Base-by-base conservation (phyloP, 73 alveolate genomes). In the Tetrahymena borealis region DNA sequence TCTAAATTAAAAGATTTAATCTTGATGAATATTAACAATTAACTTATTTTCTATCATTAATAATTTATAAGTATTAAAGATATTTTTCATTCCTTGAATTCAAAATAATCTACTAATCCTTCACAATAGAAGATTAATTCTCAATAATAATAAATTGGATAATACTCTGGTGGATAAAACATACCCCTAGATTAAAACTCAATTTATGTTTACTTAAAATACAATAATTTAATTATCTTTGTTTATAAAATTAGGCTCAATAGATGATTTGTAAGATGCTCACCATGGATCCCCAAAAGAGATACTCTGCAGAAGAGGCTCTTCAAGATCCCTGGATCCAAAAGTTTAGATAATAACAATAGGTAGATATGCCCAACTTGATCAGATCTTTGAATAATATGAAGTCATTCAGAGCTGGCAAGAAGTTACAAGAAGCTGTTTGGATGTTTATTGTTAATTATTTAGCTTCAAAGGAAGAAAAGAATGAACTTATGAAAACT, bases 291-390 rank as follows among this genome's bases (percentile, higher is more conserved):
- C 96, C 97, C 13, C 78, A 91, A 15, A 40, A 93, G 33, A 94
- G 99, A 92, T 85, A 93, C 7, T 93, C 98, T 40, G 98, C 98
- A 18, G 32, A 38, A 32, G 95, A 96, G 36, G 98, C 98, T 37
- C 91, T 96, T 36, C 78, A 92, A 24, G 97, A 96, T 92, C 96
- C 96, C 13, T 97, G 99, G 99, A 40, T 97, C 35, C 41, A 94
- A 35, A 95, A 95, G 77, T 39, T 36, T n/a, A 91, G 90, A 32
- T 77, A 77, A 33, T 79, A 92, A 37, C 43, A 42, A 31, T 60
- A 79, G 33, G 94, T 92, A 4, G 95, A 90, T 36, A 78, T 85
- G 90, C 92, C 94, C 8, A 77, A 93, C 39, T 36, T 90, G 40
- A 60, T 20, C 15, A 94, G 93, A 16, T 95, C 97, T 11, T 94